Conservation (phyloP, 345 rosid species). For the Gossypium australe region DNA sequence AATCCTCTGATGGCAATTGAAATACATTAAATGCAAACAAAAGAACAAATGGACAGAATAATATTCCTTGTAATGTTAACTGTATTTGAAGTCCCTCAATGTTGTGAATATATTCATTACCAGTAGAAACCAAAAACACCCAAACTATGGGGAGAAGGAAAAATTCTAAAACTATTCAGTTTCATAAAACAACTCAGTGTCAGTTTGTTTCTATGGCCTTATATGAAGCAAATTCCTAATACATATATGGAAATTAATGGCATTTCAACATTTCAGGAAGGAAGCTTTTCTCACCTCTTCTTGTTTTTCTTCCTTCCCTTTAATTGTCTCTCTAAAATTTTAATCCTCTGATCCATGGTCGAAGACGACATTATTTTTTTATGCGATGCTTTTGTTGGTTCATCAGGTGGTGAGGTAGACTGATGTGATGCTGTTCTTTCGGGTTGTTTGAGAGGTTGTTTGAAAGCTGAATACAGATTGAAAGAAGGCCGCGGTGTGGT, state of each 20-base stretch:
- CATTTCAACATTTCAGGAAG: background rate
- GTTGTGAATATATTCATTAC: background rate
- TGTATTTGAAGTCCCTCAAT: background rate
- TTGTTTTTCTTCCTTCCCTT: constrained; percentile 75
- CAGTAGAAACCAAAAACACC: background rate
- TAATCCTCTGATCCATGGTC: constrained; percentile 59
- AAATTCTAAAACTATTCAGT: background rate
- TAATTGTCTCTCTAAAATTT: constrained; percentile 67
- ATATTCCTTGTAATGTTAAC: background rate
- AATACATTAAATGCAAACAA: background rate
- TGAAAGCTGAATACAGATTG: constrained; percentile 49
- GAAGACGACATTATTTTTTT: constrained; percentile 45
- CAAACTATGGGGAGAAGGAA: background rate
- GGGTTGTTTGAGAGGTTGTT: constrained; percentile 46
- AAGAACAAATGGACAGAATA: background rate
- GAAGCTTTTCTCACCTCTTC: constrained; percentile 40
- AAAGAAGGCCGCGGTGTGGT: constrained; percentile 37
- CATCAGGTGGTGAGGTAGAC: constrained; percentile 24
- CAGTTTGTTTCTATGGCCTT: background rate
- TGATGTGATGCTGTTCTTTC: constrained; percentile 25
- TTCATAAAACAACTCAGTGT: background rate
- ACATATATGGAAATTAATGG: background rate
- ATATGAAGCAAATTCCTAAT: background rate
- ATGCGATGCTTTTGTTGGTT: constrained; percentile 30
- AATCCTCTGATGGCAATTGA: no score